Conservation (phyloP, 2,329 filamentous ascomycete species). For the Coniochaeta pulveracea region DNA sequence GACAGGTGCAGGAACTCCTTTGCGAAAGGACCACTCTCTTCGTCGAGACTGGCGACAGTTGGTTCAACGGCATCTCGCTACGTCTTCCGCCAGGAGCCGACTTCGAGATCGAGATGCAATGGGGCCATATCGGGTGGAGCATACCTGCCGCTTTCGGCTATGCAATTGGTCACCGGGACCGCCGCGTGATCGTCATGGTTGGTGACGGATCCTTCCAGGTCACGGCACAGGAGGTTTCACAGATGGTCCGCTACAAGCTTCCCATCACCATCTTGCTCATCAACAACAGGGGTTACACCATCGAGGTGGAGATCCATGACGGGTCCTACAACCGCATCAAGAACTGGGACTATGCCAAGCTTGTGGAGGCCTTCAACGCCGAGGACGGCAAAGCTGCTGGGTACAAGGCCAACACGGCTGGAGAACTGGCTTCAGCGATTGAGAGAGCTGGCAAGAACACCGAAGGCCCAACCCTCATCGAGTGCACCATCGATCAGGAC, state of each 20-base stretch:
- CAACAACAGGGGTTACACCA: slow-evolving; percentile 26
- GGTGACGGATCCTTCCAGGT: slow-evolving; percentile 24
- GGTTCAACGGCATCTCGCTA: slow-evolving; percentile 17
- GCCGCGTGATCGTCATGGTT: slow-evolving; percentile 18
- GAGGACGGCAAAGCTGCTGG: slow-evolving; percentile 13
- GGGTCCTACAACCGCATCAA: slow-evolving; percentile 19
- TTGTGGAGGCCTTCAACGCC: slow-evolving; percentile 15
- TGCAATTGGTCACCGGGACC: slow-evolving; percentile 12
- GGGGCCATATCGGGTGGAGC: slow-evolving; percentile 18
- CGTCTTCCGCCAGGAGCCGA: slow-evolving; percentile 13
- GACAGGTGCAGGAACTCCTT: slow-evolving; percentile 14
- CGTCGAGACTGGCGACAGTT: slow-evolving; percentile 17
- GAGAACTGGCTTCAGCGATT: slow-evolving; percentile 13
- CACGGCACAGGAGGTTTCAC: slow-evolving; percentile 23
- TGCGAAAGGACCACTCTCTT: slow-evolving; percentile 12
- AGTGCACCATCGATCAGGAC: slow-evolving; percentile 17
- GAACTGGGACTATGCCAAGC: slow-evolving; percentile 18
- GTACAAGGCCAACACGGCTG: slow-evolving; percentile 12
- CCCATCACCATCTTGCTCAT: slow-evolving; percentile 20
- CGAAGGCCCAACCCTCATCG: slow-evolving; percentile 14
- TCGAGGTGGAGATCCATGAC: slow-evolving; percentile 26
- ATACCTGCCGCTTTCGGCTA: slow-evolving; percentile 16
- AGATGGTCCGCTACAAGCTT: slow-evolving; percentile 21
- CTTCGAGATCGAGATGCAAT: slow-evolving; percentile 19
- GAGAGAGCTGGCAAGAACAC: slow-evolving; percentile 9